Evolutionary conservation across 495 filamentous ascomycete genomes (phyloP), one percentile per base, ranked within the genome.

Genomic region (Hyaloscypha variabilis): DNA sequence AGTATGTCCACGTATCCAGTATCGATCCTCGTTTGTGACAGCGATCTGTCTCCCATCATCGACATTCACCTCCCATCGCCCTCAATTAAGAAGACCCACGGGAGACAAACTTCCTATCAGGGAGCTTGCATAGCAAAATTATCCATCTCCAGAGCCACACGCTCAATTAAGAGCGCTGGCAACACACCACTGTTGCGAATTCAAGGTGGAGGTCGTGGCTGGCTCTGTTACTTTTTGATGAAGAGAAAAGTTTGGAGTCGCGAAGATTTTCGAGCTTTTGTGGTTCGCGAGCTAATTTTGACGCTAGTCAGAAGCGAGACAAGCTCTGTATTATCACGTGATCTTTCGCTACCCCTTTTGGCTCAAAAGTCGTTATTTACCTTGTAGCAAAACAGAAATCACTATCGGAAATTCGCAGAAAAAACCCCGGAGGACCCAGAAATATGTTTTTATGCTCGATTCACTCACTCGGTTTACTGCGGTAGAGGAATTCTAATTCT

Each of bases 171-270:
- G 75, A 74, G 69, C 78, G 81, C 85, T 84, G 84, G 85, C 85
- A 87, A 86, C 85, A 74, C 84, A 82, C 81, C 82, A 83, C 77
- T 82, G 83, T 86, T 75, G 73, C 64, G 68, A 76, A 76, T 76
- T 77, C 82, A 79, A 77, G 76, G 80, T 83, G 82, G 83, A 75
- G 85, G 85, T 87, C 85, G 85, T 87, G 85, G 84, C 85, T 80
- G 81, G 83, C 74, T 84, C 84, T 78, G 84, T 85, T 83, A 67
- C 72, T 72, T 79, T 86, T 87, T 81, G 76, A 77, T 74, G 72
- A 79, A 77, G 74, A 78, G 74, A 52, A 67, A 74, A 84, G 77
- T 71, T 58, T 34, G 50, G 56, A 57, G 49, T 24, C 2, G 59
- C 59, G 65, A 53, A 67, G 57, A 26, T 62, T 58, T 52, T 34